Base-by-base conservation (phyloP, 108 stramenopile genomes). In the Nannochloropsis gaditana region DNA sequence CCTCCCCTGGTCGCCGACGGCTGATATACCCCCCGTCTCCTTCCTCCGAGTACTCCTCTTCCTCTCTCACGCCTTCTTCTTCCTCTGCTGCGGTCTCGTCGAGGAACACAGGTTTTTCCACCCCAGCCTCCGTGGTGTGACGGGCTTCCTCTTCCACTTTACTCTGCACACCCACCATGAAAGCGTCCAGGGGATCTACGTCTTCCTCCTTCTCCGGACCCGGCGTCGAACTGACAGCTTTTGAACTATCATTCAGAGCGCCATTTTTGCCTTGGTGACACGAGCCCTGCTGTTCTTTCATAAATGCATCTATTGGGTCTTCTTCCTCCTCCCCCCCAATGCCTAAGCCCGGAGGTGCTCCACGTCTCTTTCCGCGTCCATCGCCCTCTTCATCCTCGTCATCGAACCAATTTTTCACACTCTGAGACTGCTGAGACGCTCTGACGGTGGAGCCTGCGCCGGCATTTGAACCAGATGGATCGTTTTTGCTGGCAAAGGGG, bases 151-250 rank as follows among this genome's bases (percentile, higher is more conserved):
- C 85, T 85, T 59, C 3, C 41, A 41, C 44, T 79, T 43, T 17
- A n/a, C n/a, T 73, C 19, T 85, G 81, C 43, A 90, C 87, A 5
- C 5, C 80, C 9, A 84, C 84, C 91, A 91, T 91, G 89, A 91
- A 91, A 1, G 91, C 90, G 41, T 91, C 91, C 9, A 91, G 79
- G 43, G 91, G 89, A 44, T 91, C 91, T 17, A 31, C 86, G 17
- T 86, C 88, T n/a, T 87, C 89, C 8, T 85, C 89, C 42, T 42
- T 79, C 41, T 6, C 86, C 15, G 59, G 8, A 4, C 2, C 4
- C n/a, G 59, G 59, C 59, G 59, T 73, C 15, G 59, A 6, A 15
- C 2, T 73, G n/a, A 6, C 59, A 4, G 59, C 15, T n/a, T 15
- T 73, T n/a, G 59, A n/a, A 73, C 59, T 2, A n/a, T 15, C 19